phyloP scores from a whole-genome alignment of 768 basidiomycete species.

The Suillus sp. region DNA sequence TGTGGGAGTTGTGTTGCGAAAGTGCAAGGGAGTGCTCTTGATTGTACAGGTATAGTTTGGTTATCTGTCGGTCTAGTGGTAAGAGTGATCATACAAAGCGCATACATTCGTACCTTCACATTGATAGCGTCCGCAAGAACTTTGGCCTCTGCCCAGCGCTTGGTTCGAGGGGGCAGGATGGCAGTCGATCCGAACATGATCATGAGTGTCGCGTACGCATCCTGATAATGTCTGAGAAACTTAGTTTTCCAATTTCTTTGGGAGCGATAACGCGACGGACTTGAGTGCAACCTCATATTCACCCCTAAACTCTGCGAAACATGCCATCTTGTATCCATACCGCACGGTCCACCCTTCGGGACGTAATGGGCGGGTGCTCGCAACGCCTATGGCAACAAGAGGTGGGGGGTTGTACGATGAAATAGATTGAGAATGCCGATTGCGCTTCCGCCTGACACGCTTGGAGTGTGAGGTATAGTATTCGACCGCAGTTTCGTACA shows the following conservation, averaged over 20 bases:
- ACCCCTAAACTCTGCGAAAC: slow-evolving; percentile 92
- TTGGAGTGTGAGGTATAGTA: slow-evolving; percentile 94
- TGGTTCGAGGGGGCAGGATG: slow-evolving; percentile 88
- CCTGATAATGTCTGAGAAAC: slow-evolving; percentile 81
- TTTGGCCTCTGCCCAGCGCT: slow-evolving; percentile 98
- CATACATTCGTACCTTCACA: slow-evolving; percentile 64
- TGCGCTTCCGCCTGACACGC: slow-evolving; percentile 87
- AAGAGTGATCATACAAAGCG: not conserved
- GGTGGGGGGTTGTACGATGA: slow-evolving; percentile 51
- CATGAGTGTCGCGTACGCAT: slow-evolving; percentile 80
- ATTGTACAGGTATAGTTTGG: slow-evolving; percentile 90
- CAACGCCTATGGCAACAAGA: slow-evolving; percentile 43
- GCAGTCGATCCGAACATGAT: slow-evolving; percentile 90
- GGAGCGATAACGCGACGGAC: slow-evolving; percentile 46
- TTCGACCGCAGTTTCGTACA: slow-evolving; percentile 87
- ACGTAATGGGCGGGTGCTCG: slow-evolving; percentile 58
- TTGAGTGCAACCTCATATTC: slow-evolving; percentile 93
- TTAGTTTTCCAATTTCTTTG: slow-evolving; percentile 17
- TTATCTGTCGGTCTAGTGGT: slow-evolving; percentile 53
- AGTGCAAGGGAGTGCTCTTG: slow-evolving; percentile 82
- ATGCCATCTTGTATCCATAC: slow-evolving; percentile 97
- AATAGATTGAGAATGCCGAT: slow-evolving; percentile 66
- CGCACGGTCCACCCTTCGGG: slow-evolving; percentile 94
- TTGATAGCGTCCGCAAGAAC: slow-evolving; percentile 94
- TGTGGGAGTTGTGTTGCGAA: slow-evolving; percentile 81